A percentile compares a stretch with the other conserved stretches of the same genome.
Evolutionary conservation across 495 filamentous ascomycete genomes (phyloP).

Genomic region (Penicillium alfredii): DNA sequence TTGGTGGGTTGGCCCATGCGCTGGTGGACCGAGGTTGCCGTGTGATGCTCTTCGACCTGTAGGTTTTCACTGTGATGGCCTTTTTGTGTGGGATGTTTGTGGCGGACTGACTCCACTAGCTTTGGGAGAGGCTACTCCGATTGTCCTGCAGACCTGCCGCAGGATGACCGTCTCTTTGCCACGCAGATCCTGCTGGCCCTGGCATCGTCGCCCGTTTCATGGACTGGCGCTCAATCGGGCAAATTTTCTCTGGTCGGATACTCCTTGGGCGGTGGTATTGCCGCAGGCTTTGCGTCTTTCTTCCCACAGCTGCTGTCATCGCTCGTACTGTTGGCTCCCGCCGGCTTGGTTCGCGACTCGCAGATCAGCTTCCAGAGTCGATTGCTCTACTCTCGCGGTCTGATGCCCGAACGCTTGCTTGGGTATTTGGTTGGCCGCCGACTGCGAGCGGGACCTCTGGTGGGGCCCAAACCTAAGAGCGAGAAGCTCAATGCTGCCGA

Average conservation of each 20-base stretch:
- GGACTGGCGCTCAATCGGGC: conserved; percentile 48
- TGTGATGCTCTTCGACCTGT: conserved; percentile 72
- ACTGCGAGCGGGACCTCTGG: conserved; percentile 42
- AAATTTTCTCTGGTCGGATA: conserved; percentile 75
- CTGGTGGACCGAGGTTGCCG: conserved; percentile 71
- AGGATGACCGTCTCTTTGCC: conserved; percentile 69
- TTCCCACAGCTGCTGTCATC: conserved; percentile 62
- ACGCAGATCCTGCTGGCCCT: conserved; percentile 68
- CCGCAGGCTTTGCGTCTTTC: conserved; percentile 63
- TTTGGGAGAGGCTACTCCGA: conserved; percentile 78
- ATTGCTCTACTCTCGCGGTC: conserved; percentile 53
- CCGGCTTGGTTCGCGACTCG: conserved; percentile 62
- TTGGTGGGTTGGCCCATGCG: conserved; percentile 60
- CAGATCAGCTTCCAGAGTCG: conserved; percentile 55
- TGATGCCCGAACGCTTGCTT: conserved; percentile 55
- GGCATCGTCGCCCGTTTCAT: conserved; percentile 61
- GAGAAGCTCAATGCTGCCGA: conserved; percentile 29
- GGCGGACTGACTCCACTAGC: conserved; percentile 26
- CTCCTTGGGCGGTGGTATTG: conserved; percentile 76
- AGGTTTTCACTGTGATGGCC: conserved; percentile 7
- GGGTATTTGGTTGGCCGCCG: conserved; percentile 48
- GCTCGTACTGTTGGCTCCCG: conserved; percentile 68
- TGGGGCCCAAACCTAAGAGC: conserved; percentile 30
- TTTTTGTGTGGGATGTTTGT: background rate
- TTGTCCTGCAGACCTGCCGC: conserved; percentile 57